These are phyloP conservation scores for Candida neerlandica DNA, from an alignment of 1,139 yeast species.

Conservation along the genomic window DNA sequence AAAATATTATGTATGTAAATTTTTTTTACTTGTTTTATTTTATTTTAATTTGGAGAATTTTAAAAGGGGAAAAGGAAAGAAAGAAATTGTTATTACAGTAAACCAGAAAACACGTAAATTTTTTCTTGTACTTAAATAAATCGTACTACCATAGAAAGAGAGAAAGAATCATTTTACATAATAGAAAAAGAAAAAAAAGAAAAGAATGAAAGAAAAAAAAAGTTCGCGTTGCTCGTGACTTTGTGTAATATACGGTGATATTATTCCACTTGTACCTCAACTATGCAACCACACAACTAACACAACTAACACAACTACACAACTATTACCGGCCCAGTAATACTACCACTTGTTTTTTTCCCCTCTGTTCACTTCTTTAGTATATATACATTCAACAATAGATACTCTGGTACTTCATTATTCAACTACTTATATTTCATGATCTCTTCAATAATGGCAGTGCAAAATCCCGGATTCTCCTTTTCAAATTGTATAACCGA, in stretches of 20 bases:
- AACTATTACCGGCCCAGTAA: no score
- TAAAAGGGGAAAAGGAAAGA: background rate
- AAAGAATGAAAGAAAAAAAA: background rate
- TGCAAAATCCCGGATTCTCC: slow-evolving; percentile 62
- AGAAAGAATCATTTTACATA: background rate
- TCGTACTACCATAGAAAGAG: background rate
- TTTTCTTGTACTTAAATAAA: background rate
- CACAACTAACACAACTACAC: no score
- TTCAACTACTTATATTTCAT: slow-evolving; percentile 7
- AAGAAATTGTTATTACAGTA: background rate
- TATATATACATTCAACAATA: no score
- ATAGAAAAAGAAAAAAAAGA: background rate
- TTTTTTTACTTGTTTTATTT: background rate
- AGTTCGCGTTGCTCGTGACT: background rate
- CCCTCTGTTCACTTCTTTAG: no score
- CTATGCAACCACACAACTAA: no score
- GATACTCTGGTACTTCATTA: no score
- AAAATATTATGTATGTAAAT: no score
- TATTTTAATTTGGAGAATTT: background rate
- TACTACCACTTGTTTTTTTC: no score
- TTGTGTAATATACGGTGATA: background rate
- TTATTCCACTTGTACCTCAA: background rate
- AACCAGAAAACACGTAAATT: background rate
- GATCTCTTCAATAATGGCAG: slow-evolving; percentile 64
- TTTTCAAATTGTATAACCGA: slow-evolving; percentile 47